Evolutionary conservation across 2,329 filamentous ascomycete genomes (phyloP).

Genomic region (Fonsecaea multimorphosa): DNA sequence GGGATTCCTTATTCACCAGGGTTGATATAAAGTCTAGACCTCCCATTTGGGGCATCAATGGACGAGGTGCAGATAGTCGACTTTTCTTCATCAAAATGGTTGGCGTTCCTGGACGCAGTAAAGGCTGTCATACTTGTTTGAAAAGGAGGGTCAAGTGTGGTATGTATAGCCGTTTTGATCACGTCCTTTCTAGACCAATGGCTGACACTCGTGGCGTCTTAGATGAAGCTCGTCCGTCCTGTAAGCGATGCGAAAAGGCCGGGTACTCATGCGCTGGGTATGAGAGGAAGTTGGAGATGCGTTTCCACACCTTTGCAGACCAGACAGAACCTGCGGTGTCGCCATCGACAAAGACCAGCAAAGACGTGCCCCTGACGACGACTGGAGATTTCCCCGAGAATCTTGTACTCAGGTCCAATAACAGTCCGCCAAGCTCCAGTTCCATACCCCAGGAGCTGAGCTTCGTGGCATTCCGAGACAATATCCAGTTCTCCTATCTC

Average conservation of each 20-base stretch:
- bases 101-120: slow-evolving; percentile 36
- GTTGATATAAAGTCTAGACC: slow-evolving; percentile 23
- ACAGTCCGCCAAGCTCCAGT: neutral
- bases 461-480: slow-evolving; percentile 31
- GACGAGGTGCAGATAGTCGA: slow-evolving; percentile 23
- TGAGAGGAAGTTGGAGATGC: slow-evolving; percentile 32
- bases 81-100: slow-evolving; percentile 29
- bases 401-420: slow-evolving; percentile 24
- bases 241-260: slow-evolving; percentile 34
- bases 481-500: slow-evolving; percentile 33
- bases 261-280: slow-evolving; percentile 32
- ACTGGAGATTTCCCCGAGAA: neutral
- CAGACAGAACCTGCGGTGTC: slow-evolving; percentile 11
- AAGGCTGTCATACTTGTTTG: slow-evolving; percentile 36
- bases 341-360: slow-evolving; percentile 23
- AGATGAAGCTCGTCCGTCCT: slow-evolving; percentile 33
- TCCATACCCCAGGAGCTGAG: slow-evolving; percentile 26
- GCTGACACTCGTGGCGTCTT: slow-evolving; percentile 20
- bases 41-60: slow-evolving; percentile 31
- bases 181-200: slow-evolving; percentile 10
- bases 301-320: slow-evolving; percentile 31
- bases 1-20: slow-evolving; percentile 12
- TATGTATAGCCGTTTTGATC: slow-evolving; percentile 17
- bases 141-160: slow-evolving; percentile 36
- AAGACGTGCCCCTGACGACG: slow-evolving; percentile 11